phyloP scores from a whole-genome alignment of 202 grass and related monocot genomes.

The Panicum hallii region DNA sequence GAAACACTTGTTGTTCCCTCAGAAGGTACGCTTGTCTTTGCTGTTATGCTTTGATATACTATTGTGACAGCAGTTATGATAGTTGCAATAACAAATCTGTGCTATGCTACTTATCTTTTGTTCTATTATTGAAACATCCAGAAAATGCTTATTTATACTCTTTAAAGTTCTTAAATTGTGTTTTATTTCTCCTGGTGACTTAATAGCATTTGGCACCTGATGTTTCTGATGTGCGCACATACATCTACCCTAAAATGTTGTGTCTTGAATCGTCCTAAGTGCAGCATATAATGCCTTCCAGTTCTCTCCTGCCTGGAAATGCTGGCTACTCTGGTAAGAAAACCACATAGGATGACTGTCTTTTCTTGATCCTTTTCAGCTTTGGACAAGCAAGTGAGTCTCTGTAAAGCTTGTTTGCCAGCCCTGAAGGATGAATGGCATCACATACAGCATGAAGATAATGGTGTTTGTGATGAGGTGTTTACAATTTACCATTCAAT shows the following conservation, averaged over 20 bases:
- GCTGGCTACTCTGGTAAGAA: not conserved
- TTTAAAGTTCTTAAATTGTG: constrained; percentile 8
- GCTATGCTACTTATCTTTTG: not conserved
- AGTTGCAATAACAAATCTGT: constrained; percentile 19
- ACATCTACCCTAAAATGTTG: not conserved
- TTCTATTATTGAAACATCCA: not conserved
- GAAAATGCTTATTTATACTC: constrained; percentile 2
- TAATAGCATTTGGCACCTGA: constrained; percentile 1
- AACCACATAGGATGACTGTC: not conserved
- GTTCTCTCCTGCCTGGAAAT: not conserved
- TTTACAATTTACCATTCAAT: constrained; percentile 43
- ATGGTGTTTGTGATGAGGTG: constrained; percentile 66
- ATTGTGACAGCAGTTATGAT: constrained; percentile 23
- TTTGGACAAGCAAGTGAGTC: constrained; percentile 56
- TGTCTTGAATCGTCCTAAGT: not conserved
- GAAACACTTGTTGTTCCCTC: constrained; percentile 59
- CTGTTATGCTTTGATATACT: constrained; percentile 37
- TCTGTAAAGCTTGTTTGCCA: constrained; percentile 74
- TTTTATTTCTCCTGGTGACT: constrained; percentile 13
- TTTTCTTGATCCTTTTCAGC: constrained; percentile 38
- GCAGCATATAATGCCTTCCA: constrained; percentile 2
- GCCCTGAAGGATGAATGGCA: constrained; percentile 75
- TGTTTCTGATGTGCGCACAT: not conserved
- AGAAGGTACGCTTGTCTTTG: constrained; percentile 62
- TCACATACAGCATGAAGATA: constrained; percentile 49